These are phyloP conservation scores for Adenanthera pavonina DNA, from an alignment of 306 rosid species.

Conservation along the genomic window DNA sequence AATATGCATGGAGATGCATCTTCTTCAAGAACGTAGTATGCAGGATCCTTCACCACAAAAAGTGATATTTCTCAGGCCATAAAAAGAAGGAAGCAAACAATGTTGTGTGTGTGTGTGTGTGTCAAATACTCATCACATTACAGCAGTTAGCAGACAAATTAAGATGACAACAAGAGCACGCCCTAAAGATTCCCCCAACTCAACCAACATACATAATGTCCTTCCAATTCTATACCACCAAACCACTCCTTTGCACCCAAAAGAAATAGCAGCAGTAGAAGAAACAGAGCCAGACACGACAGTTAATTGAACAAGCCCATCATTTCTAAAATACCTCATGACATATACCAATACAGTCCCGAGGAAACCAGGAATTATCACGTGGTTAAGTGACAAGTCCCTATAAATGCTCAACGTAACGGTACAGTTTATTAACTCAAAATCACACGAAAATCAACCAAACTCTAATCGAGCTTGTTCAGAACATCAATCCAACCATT, in stretches of 20 bases:
- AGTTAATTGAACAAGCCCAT: constrained; percentile 7
- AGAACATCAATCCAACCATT: neutral
- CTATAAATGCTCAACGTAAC: neutral
- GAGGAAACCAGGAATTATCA: neutral
- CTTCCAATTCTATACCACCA: neutral
- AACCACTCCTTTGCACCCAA: constrained; percentile 10
- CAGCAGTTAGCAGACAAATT: neutral
- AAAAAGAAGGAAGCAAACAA: constrained; percentile 8
- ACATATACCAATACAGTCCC: constrained; percentile 3
- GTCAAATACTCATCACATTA: neutral
- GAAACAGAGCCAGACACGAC: neutral
- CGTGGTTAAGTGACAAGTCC: neutral
- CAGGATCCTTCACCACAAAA: constrained; percentile 68
- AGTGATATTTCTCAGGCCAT: constrained; percentile 29
- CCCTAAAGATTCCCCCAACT: neutral
- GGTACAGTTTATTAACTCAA: neutral
- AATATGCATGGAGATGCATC: constrained; percentile 89
- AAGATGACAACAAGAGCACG: neutral
- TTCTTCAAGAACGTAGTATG: constrained; percentile 80
- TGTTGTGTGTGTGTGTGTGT: too few relatives aligned
- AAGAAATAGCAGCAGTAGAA: neutral
- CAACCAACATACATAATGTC: neutral
- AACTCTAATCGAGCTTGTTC: neutral
- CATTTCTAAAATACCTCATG: neutral
- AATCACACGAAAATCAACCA: constrained; percentile 19